Evolutionary conservation across 208 protist species (phyloP).

Genomic region (Kentomonas sorsogonicus): DNA sequence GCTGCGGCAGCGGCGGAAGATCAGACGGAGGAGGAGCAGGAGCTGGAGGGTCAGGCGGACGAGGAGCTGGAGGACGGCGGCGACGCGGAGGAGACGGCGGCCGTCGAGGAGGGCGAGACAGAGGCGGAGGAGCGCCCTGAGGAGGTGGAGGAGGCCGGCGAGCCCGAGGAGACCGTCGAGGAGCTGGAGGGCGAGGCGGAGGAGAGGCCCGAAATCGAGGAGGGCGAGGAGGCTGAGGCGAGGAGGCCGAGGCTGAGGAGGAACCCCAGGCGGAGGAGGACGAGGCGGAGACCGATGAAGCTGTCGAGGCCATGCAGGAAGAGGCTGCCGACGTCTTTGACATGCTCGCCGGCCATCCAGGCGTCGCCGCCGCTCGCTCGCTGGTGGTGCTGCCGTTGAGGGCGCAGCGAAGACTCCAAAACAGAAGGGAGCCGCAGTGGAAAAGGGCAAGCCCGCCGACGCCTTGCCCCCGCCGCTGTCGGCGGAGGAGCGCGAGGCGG

Average conservation of each 20-base stretch:
- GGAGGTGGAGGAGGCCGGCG: constrained; percentile 4
- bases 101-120: neutral
- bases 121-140: neutral
- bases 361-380: neutral
- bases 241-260: neutral
- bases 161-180: constrained; percentile 5
- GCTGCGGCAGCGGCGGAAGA: constrained; percentile 8
- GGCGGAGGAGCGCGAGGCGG: neutral
- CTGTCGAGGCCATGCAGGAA: neutral
- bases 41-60: constrained; percentile 1
- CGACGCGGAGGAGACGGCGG: neutral
- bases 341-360: neutral
- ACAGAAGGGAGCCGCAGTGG: neutral
- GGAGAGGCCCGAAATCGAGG: neutral
- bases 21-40: constrained; percentile 6
- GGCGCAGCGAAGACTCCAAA: neutral
- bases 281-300: neutral
- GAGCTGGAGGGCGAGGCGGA: neutral
- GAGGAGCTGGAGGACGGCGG: neutral
- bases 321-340: neutral
- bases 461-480: too few species aligned
- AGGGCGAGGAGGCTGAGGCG: neutral
- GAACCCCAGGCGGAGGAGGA: neutral
- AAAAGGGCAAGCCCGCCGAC: too few species aligned
- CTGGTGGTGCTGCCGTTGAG: neutral